Evolutionary conservation across 768 basidiomycete genomes (phyloP).

Genomic region (Clitopilus passeckerianus): DNA sequence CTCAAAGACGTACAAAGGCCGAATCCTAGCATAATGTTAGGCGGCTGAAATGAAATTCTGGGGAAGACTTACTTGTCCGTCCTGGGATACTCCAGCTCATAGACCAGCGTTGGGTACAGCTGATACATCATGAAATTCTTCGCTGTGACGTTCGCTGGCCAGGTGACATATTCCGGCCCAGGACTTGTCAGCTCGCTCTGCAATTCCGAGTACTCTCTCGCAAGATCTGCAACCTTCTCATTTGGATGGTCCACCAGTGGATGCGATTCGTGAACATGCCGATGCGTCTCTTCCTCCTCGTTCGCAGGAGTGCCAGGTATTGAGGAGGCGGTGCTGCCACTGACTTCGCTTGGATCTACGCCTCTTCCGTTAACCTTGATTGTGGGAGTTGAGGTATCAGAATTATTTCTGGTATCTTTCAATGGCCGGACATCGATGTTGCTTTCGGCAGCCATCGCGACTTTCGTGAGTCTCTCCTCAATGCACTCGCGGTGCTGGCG

Average conservation of each 20-base stretch:
- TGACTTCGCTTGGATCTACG: background rate
- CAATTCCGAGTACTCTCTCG: slow-evolving; percentile 72
- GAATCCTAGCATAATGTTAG: slow-evolving; percentile 37
- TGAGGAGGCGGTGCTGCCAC: background rate
- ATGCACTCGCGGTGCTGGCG: slow-evolving; percentile 40
- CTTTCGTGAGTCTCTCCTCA: slow-evolving; percentile 52
- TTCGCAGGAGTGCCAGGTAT: slow-evolving; percentile 4
- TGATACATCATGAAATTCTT: slow-evolving; percentile 83
- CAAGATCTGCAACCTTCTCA: slow-evolving; percentile 57
- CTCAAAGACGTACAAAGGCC: slow-evolving; percentile 80
- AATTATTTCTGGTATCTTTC: background rate
- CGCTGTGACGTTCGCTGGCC: slow-evolving; percentile 82
- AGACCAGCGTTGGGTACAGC: slow-evolving; percentile 88
- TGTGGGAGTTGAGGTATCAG: background rate
- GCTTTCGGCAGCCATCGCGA: slow-evolving; percentile 23
- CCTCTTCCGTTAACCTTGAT: background rate
- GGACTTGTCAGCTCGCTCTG: slow-evolving; percentile 70
- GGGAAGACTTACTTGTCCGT: slow-evolving; percentile 61
- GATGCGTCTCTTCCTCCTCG: slow-evolving; percentile 7
- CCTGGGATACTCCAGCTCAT: slow-evolving; percentile 94
- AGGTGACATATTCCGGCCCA: slow-evolving; percentile 64
- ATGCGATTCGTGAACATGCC: slow-evolving; percentile 26
- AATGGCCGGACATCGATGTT: slow-evolving; percentile 6
- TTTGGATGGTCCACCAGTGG: slow-evolving; percentile 65
- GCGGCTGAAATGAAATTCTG: background rate